Evolutionary conservation across 192 early-diverging fungal genomes (phyloP), one percentile per base, ranked within the genome.

Genomic region (Pilaira anomala): DNA sequence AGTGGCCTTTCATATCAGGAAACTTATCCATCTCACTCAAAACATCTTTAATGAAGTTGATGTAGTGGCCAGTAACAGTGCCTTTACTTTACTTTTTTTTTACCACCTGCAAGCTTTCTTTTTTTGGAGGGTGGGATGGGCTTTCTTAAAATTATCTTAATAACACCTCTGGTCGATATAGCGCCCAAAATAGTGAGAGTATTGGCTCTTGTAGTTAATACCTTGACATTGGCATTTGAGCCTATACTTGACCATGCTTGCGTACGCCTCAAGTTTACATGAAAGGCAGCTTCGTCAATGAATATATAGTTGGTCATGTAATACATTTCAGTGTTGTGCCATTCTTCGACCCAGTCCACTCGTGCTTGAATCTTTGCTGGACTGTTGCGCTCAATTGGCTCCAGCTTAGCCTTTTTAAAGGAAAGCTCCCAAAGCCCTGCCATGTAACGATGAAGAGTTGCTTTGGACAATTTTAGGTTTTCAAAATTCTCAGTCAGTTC

Each of bases 21-120:
- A 28, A 25, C 29, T 62, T 62, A 21, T 62, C 48, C 60, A 62
- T 62, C 49, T 62, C 46, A 62, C 49, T 48, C n/a, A 62, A 48
- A 62, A 30, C 49, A 30, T 26, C 33, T 51, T 62, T 62, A 50
- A 62, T 40, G 61, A 62, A 60, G 30, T 41, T 60, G 5, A 60
- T 60, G 44, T 60, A 60, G 58, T 60, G 58, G 16, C 50, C 41
- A 24, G 58, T 48, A 0, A 48, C 45, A 33, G 58, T 60, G 21
- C 58, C 45, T 59, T 39, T 22, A 41, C 21, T 45, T 59, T n/a
- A n/a, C n/a, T n/a, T n/a, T n/a, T 39, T n/a, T 55, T 55, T 9
- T n/a, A 24, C 53, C 53, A 36, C 7, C 30, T 36, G 14, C 55
- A 57, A 57, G 30, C 55, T 28, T 30, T 19, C 8, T 57, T 26